phyloP scores from a whole-genome alignment of 2,329 filamentous ascomycete genomes.

The Fusarium avenaceum region DNA sequence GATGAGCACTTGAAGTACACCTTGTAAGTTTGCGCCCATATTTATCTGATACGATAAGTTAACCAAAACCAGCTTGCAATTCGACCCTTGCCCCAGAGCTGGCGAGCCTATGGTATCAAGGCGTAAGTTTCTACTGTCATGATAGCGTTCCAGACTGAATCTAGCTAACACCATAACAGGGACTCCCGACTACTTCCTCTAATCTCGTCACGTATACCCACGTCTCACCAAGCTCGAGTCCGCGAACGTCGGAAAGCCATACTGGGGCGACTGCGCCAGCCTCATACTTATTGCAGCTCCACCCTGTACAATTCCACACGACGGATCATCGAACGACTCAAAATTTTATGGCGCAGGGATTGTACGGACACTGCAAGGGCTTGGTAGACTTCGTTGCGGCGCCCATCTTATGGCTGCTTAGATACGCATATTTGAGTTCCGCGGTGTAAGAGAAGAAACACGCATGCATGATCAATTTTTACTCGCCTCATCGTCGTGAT shows the following conservation, averaged over 20 bases:
- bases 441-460: slow-evolving; percentile 45
- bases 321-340: slow-evolving; percentile 38
- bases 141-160: not conserved
- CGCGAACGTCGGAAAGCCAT: slow-evolving; percentile 31
- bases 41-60: slow-evolving; percentile 37
- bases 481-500: slow-evolving; percentile 3
- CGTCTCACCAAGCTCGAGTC: slow-evolving; percentile 44
- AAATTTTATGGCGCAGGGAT: slow-evolving; percentile 36
- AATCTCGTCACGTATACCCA: slow-evolving; percentile 57
- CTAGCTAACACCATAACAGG: slow-evolving; percentile 57
- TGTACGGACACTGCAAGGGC: slow-evolving; percentile 41
- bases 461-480: slow-evolving; percentile 39
- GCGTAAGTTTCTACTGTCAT: slow-evolving; percentile 65
- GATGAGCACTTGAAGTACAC: slow-evolving; percentile 99
- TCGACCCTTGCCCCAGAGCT: slow-evolving; percentile 96
- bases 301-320: slow-evolving; percentile 50
- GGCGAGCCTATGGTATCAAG: slow-evolving; percentile 99
- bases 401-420: slow-evolving; percentile 45
- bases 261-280: slow-evolving; percentile 32
- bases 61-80: slow-evolving; percentile 82
- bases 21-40: slow-evolving; percentile 76
- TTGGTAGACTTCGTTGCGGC: slow-evolving; percentile 31
- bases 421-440: slow-evolving; percentile 49
- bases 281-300: slow-evolving; percentile 40
- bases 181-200: slow-evolving; percentile 99